These are phyloP conservation scores for Mycena capillaripes DNA, from an alignment of 768 basidiomycete genomes.

Conservation along the genomic window DNA sequence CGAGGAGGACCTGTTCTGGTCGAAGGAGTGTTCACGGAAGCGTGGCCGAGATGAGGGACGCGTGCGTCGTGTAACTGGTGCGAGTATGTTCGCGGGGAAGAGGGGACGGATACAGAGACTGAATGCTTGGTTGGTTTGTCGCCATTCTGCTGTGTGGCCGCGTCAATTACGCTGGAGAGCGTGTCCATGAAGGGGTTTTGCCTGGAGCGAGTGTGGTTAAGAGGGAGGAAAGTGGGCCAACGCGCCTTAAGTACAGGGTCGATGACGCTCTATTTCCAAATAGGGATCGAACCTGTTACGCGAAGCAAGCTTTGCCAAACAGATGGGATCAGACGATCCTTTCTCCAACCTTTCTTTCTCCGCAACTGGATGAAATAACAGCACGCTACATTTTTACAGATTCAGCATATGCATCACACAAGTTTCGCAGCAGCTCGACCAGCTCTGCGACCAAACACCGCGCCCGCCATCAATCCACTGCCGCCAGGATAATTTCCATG, in stretches of 20 bases:
- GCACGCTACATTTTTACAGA: neutral
- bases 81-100: constrained; percentile 11
- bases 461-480: constrained; percentile 74
- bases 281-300: too few relatives aligned
- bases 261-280: too few relatives aligned
- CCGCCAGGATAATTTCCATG: constrained; percentile 80
- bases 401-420: neutral
- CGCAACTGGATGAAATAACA: too few relatives aligned
- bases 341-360: too few relatives aligned
- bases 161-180: constrained; percentile 10
- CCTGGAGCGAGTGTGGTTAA: neutral
- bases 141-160: constrained; percentile 14
- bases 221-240: neutral
- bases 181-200: constrained; percentile 1
- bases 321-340: too few relatives aligned
- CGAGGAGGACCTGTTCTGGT: constrained; percentile 81
- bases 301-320: too few relatives aligned
- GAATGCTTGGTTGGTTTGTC: neutral
- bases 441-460: constrained; percentile 69
- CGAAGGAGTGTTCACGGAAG: constrained; percentile 65
- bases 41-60: constrained; percentile 45
- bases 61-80: constrained; percentile 25
- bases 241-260: too few relatives aligned
- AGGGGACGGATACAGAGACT: neutral
- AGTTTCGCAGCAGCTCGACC: constrained; percentile 19